Evolutionary conservation across 306 rosid species (phyloP), one percentile per base, ranked within the genome.

Genomic region (Astragalus membranaceus): DNA sequence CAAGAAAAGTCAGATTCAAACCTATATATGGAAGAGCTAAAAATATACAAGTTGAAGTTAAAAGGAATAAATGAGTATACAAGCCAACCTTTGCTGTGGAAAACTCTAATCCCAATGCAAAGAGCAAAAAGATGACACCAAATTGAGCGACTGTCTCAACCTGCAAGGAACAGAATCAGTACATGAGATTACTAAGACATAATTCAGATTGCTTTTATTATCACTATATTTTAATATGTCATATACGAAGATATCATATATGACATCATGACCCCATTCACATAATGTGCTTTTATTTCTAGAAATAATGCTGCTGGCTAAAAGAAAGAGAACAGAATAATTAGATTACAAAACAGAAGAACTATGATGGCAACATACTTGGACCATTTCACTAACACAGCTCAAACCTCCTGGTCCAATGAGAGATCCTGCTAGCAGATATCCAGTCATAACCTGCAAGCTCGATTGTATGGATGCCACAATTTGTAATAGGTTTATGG

Each of bases 71-170:
- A 13, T 46, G 55, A 82, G 68, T 37, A 65, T 57, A 15, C 46
- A 79, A 57, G 61, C 64, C 29, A 73, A 94, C 99, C 89, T 94
- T 94, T 68, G 95, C 53, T 33, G 96, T 73, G 58, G 96, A 94
- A 63, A 94, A 94, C 70, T 94, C 99, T 80, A 94, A 72, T 66
- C 97, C 99, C 81, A 94, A 67, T 42, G 97, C 99, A 84, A 94
- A 91, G 74, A 91, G 97, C 85, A 94, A 87, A 81, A 94, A 94
- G 64, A 94, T 89, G 33, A 94, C 99, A 74, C 99, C 99, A 87
- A 94, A 94, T 82, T 94, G 99, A 83, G 99, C 99, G 70, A 94
- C 95, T 10, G 99, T 94, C 82, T 94, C 99, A 63, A 94, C 99
- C 99, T 94, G 78, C 84, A 75, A 53, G 69, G 41, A 79, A 73